These are phyloP conservation scores for Chrysosporium keratinophilum DNA, from an alignment of 2,329 filamentous ascomycete species.

Conservation along the genomic window DNA sequence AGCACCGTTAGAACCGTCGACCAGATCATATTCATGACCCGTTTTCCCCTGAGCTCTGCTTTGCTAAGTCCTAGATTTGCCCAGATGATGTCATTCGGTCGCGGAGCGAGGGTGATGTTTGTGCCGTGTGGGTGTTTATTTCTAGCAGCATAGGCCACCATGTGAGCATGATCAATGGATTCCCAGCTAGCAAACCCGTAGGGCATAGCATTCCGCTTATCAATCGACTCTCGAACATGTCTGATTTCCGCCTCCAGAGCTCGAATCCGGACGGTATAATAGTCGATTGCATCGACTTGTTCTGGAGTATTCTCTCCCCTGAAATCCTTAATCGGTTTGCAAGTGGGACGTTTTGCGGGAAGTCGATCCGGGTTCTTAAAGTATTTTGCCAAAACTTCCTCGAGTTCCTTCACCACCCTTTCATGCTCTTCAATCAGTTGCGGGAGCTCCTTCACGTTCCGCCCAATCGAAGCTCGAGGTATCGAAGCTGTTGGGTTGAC, in stretches of 20 bases:
- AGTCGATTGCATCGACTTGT: constrained; percentile 87
- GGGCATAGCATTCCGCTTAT: constrained; percentile 76
- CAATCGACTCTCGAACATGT: constrained; percentile 67
- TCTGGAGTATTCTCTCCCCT: constrained; percentile 52
- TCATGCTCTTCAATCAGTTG: constrained; percentile 76
- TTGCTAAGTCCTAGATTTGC: constrained; percentile 71
- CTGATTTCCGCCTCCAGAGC: constrained; percentile 75
- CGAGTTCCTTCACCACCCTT: constrained; percentile 67
- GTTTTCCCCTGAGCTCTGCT: constrained; percentile 57
- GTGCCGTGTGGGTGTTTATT: constrained; percentile 72
- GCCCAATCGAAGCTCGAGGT: constrained; percentile 69
- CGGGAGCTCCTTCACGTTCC: constrained; percentile 86
- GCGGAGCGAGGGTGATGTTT: constrained; percentile 66
- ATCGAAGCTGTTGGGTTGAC: constrained; percentile 68
- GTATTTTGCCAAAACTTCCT: constrained; percentile 77
- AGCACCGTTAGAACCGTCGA: constrained; percentile 66
- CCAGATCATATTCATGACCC: constrained; percentile 75
- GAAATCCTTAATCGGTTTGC: constrained; percentile 71
- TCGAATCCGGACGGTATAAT: constrained; percentile 74
- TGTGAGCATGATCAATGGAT: constrained; percentile 76
- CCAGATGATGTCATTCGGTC: constrained; percentile 91
- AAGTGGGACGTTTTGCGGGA: constrained; percentile 64
- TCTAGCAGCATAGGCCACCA: constrained; percentile 69
- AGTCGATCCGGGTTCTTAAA: constrained; percentile 75
- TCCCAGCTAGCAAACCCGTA: constrained; percentile 95